Evolutionary conservation across 2,329 filamentous ascomycete genomes (phyloP).

Genomic region (Fusarium sp.): DNA sequence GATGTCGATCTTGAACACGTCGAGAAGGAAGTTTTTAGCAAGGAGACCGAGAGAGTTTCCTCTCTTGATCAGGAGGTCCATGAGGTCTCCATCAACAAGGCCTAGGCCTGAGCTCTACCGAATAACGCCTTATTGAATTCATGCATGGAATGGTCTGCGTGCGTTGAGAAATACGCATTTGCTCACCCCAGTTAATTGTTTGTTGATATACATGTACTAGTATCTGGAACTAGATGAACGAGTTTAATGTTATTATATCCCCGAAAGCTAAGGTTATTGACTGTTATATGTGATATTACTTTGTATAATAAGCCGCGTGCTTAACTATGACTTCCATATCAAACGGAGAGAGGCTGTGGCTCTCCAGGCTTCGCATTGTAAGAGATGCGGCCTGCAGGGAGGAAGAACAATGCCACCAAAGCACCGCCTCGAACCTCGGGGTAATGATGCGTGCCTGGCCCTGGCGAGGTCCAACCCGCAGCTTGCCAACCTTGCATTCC

Average conservation of each 20-base stretch:
- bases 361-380: background rate
- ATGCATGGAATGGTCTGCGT: too few relatives aligned
- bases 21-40: conserved; percentile 60
- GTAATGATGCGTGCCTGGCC: background rate
- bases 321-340: too few relatives aligned
- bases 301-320: too few relatives aligned
- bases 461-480: background rate
- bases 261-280: too few relatives aligned
- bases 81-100: conserved; percentile 12
- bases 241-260: conserved; percentile 17
- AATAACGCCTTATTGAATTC: background rate
- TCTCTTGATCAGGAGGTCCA: conserved; percentile 18
- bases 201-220: background rate
- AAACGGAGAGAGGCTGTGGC: background rate
- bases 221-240: background rate
- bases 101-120: background rate
- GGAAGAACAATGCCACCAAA: background rate
- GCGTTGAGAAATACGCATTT: background rate
- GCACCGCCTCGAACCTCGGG: background rate
- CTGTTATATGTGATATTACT: too few relatives aligned
- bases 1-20: conserved; percentile 67
- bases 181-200: background rate
- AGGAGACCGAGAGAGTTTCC: conserved; percentile 15
- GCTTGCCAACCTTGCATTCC: background rate
- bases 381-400: background rate